Evolutionary conservation across 257 asterid genomes (phyloP), one percentile per base, ranked within the genome.

Genomic region (Solanum lycopersicoides): DNA sequence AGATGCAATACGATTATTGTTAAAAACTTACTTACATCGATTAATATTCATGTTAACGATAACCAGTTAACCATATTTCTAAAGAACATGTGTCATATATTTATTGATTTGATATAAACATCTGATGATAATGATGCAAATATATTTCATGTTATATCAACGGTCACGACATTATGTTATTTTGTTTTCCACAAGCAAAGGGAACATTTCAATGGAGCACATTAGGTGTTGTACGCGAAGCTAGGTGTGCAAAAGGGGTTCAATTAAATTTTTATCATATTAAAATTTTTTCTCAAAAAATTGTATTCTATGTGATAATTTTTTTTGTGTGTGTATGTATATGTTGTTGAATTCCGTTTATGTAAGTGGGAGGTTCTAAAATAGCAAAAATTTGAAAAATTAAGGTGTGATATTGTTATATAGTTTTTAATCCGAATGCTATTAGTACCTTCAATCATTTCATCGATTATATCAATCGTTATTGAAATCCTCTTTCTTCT

Each of bases 31-130:
- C 23, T 53, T 4, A 53, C 0, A 53, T 16, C 1, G 0, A 53
- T 53, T 53, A 16, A 53, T 0, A 53, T 0, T 53, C 2, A 0
- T 9, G 16, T 53, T 53, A 0, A 53, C 0, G 9, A 53, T 2
- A 0, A 53, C 23, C 4, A 53, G 18, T 53, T 6, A 53, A 16
- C 0, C 1, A 53, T 53, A 3, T 50, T 47, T 1, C 9, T 15
- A 0, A 53, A 50, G 0, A 16, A 53, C 0, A 2, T 53, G 23
- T 53, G 23, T 53, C 4, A 16, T 60, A n/a, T 63, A 63, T 63
- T 63, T 63, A n/a, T 63, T n/a, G 0, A 25, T 4, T n/a, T 25
- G 2, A 25, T 11, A 25, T 65, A n/a, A 12, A 25, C 2, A 65
- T n/a, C 3, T 16, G 1, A 50, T 5, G 1, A 34, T 34, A 37